A percentile compares a stretch with the other conserved stretches of the same genome.
Evolutionary conservation across 345 rosid species (phyloP).

Genomic region (Citrus medica): DNA sequence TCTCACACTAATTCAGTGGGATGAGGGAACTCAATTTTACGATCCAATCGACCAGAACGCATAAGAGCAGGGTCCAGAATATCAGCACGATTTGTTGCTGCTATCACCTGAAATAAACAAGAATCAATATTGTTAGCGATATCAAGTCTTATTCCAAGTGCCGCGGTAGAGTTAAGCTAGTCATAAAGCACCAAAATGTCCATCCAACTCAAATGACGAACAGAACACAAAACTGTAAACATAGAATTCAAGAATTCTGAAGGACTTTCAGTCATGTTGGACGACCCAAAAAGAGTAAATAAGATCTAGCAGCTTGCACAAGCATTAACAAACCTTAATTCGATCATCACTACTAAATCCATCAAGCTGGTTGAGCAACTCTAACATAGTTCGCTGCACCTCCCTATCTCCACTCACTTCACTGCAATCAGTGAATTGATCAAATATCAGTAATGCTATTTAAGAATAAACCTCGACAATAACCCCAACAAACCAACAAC

Average conservation of each 20-base stretch:
- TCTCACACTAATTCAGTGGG: too few relatives aligned
- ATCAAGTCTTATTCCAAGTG: background rate
- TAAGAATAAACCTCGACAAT: background rate
- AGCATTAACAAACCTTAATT: constrained; percentile 64
- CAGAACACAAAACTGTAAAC: background rate
- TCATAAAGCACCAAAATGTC: background rate
- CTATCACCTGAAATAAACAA: constrained; percentile 66
- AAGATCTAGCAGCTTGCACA: background rate
- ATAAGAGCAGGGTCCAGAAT: constrained; percentile 98
- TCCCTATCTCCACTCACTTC: constrained; percentile 99
- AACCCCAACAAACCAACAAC: background rate
- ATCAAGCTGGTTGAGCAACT: constrained; percentile 96
- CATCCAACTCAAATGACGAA: background rate
- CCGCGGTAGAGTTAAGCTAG: background rate
- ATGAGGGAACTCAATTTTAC: constrained; percentile 99
- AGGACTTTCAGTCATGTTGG: background rate
- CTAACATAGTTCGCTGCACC: constrained; percentile 98
- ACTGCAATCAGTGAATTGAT: constrained; percentile 42
- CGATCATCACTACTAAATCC: constrained; percentile 98
- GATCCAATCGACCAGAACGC: constrained; percentile 99
- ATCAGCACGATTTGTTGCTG: constrained; percentile 99
- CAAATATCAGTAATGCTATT: background rate
- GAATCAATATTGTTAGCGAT: background rate
- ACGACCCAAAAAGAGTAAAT: background rate
- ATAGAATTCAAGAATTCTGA: background rate